Base-by-base conservation (phyloP, 2,329 filamentous ascomycete species). In the Sclerotinia glacialis region DNA sequence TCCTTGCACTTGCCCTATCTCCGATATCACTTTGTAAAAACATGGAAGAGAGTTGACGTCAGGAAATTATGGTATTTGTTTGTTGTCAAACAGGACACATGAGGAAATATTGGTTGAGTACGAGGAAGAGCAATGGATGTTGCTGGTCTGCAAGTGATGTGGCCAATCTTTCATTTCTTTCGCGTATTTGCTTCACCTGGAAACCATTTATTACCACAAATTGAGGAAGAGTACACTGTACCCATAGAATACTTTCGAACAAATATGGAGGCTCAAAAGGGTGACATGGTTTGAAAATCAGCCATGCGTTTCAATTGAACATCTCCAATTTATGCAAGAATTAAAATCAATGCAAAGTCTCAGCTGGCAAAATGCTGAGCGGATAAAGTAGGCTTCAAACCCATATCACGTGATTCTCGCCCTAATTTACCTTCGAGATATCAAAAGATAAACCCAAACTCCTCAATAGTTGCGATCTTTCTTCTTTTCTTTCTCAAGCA, bases 21-120 rank as follows among this genome's bases (percentile, higher is more conserved):
- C 40, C 16, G 40, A 31, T n/a, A 31, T 58, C 31, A 11, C 31
- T 28, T 7, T 16, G 16, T 28, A 26, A 5, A 42, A 44, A 58
- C 37, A 58, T 44, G 54, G 54, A 58, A 58, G 37, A 14, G 16
- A 42, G 9, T 58, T 58, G 55, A 46, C 55, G 55, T 59, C 55
- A 59, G 55, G 55, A 46, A 31, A 59, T 59, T 44, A n/a, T 37
- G 5, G 16, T 18, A 21, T 21, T 23, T 44, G 23, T 58, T 58
- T 58, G 40, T 58, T 28, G 26, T 46, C 42, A 8, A 52, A 28
- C 7, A 44, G n/a, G 40, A 31, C 8, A 46, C 7, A n/a, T n/a
- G 11, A 31, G 31, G 40, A 59, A 28, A 16, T 9, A 37, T 23
- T 2, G 16, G 5, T 31, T 44, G 40, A 44, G 40, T 58, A 28